Percentiles rank a stretch among this genome's conserved stretches.
Conservation (phyloP, 495 filamentous ascomycete species). For the Penicillium taxi region DNA sequence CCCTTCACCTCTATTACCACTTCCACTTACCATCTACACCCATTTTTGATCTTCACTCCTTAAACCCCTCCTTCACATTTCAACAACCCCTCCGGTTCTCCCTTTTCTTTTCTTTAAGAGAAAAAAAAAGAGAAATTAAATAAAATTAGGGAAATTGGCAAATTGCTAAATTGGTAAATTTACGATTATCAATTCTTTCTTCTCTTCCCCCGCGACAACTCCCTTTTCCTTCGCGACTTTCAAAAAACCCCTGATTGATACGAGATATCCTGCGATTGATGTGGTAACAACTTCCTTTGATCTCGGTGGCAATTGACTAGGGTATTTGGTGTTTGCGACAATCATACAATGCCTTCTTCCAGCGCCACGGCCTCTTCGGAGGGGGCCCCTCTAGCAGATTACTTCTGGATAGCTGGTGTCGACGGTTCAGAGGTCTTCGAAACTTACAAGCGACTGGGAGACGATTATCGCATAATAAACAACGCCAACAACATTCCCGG, state of each 20-base stretch:
- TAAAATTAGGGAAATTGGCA: too few relatives aligned
- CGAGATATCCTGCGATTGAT: conserved; percentile 20
- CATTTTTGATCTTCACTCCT: conserved; percentile 23
- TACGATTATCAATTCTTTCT: too few relatives aligned
- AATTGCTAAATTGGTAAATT: too few relatives aligned
- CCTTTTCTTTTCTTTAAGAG: conserved; percentile 1
- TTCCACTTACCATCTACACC: conserved; percentile 6
- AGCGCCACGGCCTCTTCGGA: conserved; percentile 25
- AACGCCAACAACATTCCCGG: conserved; percentile 39
- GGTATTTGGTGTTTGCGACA: conserved; percentile 14
- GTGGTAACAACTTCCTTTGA: conserved; percentile 28
- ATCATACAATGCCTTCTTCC: conserved; percentile 22
- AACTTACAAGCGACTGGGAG: conserved; percentile 39
- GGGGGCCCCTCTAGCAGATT: conserved; percentile 84
- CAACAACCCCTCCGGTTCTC: conserved; percentile 3
- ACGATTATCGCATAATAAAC: conserved; percentile 46
- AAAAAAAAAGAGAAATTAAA: background rate
- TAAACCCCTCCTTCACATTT: conserved; percentile 13
- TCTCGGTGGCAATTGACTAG: conserved; percentile 11
- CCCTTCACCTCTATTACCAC: conserved; percentile 3
- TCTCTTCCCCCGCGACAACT: conserved; percentile 1
- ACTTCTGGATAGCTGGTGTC: conserved; percentile 97
- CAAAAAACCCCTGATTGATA: conserved; percentile 14
- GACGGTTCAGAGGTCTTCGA: conserved; percentile 55
- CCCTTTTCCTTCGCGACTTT: conserved; percentile 3